These are phyloP conservation scores for Colletotrichum sp. DNA, from an alignment of 2,329 filamentous ascomycete genomes.

Conservation along the genomic window DNA sequence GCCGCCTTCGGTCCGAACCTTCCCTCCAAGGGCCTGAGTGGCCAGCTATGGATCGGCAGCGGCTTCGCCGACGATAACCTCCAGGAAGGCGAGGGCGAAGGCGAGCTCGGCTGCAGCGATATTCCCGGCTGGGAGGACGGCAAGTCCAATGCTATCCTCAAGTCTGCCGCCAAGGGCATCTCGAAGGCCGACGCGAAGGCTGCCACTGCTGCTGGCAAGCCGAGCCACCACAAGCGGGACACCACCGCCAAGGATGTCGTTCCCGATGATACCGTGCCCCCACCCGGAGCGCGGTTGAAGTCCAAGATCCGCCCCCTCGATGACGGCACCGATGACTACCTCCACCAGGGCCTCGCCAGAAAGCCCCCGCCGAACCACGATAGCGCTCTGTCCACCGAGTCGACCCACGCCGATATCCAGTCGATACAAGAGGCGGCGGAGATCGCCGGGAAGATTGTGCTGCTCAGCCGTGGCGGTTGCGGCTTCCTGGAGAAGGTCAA, in stretches of 20 bases:
- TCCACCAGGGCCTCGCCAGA: slow-evolving; percentile 61
- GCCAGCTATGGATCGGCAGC: slow-evolving; percentile 91
- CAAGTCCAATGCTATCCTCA: slow-evolving; percentile 50
- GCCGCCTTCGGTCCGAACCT: slow-evolving; percentile 90
- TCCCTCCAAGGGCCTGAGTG: slow-evolving; percentile 78
- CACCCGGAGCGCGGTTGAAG: slow-evolving; percentile 27
- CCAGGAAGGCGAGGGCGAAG: slow-evolving; percentile 69
- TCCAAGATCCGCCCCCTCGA: slow-evolving; percentile 28
- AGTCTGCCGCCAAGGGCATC: slow-evolving; percentile 38
- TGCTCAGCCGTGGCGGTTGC: slow-evolving; percentile 91
- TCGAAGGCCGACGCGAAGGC: slow-evolving; percentile 29
- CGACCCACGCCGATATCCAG: slow-evolving; percentile 85
- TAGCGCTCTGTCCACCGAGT: slow-evolving; percentile 35
- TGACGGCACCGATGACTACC: slow-evolving; percentile 86
- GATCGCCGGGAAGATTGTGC: slow-evolving; percentile 89
- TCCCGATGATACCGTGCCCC: slow-evolving; percentile 29
- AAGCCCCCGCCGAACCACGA: slow-evolving; percentile 38
- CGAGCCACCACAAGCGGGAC: slow-evolving; percentile 40
- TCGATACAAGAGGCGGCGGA: slow-evolving; percentile 80
- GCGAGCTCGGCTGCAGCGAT: slow-evolving; percentile 94
- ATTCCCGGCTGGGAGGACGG: slow-evolving; percentile 84
- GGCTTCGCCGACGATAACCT: slow-evolving; percentile 85
- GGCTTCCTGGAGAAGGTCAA: slow-evolving; percentile 97
- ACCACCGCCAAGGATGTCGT: slow-evolving; percentile 33
- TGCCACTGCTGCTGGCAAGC: slow-evolving; percentile 29